Base-by-base conservation (phyloP, 352 stramenopile species). In the Blastocystis sp. region DNA sequence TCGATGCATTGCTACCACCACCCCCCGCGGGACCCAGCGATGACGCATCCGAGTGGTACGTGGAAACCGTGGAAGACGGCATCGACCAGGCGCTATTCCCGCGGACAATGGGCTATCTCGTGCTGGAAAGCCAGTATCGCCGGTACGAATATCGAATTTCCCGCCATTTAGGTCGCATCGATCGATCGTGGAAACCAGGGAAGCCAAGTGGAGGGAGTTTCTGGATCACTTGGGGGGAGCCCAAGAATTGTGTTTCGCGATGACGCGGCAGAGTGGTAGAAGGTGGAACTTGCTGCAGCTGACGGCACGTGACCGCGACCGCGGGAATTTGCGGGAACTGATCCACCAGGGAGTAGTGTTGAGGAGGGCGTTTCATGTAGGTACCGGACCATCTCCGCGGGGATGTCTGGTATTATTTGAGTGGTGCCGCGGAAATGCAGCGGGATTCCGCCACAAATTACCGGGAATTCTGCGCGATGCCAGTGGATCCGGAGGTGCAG, bases 391-490 rank as follows among this genome's bases (percentile, higher is more conserved):
- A 67, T 54, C 48, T 84, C 18, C 73, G 73, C 21, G 54, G 54
- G 24, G 73, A 84, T 48, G 73, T 84, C 14, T 84, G 73, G 73
- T 84, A 73, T 44, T 84, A 84, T 44, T 16, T 84, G 16, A 67
- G 44, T 75, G 73, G 73, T 40, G 73, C 73, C 14, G 27, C 38
- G 29, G 73, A 84, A 44, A 69, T 84, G 59, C 27, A 16, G 38
- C 8, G 32, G 40, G 59, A 9, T 2, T 56, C 29, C 48, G 36
- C 21, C 32, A 38, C 24, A 1, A 54, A 11, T 14, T 84, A 73
- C 27, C 24, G 42, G 8, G 49, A 84, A 24, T 21, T 84, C 3
- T 64, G 21, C 32, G n/a, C 69, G 27, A 21, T 32, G 21, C 34
- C 51, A 32, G 59, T 73, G 32, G 73, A 84, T 27, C 11, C 32